These are phyloP conservation scores for Magnolia changhungtana DNA, from an alignment of 164 flowering plant species.

Conservation along the genomic window DNA sequence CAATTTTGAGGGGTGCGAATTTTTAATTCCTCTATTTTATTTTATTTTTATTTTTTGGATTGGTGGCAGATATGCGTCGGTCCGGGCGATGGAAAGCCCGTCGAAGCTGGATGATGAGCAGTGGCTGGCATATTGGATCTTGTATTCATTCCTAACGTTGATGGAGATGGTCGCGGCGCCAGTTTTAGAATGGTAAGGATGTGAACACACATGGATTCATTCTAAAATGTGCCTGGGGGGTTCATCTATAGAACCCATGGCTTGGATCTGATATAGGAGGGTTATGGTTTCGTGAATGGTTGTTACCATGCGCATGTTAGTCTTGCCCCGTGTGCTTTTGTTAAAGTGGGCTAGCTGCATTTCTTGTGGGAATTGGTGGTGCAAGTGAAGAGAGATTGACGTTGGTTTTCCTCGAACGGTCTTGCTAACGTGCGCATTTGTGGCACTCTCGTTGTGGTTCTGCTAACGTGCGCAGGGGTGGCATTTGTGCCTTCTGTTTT, in stretches of 20 bases:
- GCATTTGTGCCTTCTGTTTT: too few species aligned
- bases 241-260: not conserved
- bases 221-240: not conserved
- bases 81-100: constrained; percentile 80
- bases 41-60: not conserved
- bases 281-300: not conserved
- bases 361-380: too few species aligned
- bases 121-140: constrained; percentile 98
- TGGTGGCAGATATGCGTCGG: constrained; percentile 73
- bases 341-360: too few species aligned
- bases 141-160: constrained; percentile 87
- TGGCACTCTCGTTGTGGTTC: too few species aligned
- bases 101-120: constrained; percentile 87
- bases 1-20: too few species aligned
- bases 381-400: too few species aligned
- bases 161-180: constrained; percentile 74
- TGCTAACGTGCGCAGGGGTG: too few species aligned
- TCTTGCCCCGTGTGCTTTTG: too few species aligned
- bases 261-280: not conserved
- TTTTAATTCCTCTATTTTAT: not conserved
- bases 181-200: constrained; percentile 52
- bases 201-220: not conserved
- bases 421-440: too few species aligned
- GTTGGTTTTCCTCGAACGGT: too few species aligned
- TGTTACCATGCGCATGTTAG: too few species aligned